Evolutionary conservation across 495 filamentous ascomycete genomes (phyloP), one percentile per base, ranked within the genome.

Genomic region (Astrothelium subdiscretum): DNA sequence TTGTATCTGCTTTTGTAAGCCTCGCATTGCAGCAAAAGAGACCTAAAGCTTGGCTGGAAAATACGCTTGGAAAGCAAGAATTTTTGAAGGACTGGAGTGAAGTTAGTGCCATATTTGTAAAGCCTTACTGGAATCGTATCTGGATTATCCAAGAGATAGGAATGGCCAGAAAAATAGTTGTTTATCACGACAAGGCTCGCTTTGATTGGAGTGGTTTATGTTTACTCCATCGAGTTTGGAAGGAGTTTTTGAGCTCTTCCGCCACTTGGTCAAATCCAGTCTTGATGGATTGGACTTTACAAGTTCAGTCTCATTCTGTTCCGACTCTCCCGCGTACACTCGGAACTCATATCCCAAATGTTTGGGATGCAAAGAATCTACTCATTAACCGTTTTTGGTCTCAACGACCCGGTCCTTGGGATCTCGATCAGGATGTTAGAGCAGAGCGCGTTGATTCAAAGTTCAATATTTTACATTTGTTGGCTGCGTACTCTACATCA

Each of bases 91-190:
- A 38, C 6, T 38, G 35, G 35, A 6, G 15, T 22, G 43, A 5
- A n/a, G n/a, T 48, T 22, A 22, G 5, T 5, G n/a, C 10, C 43
- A 18, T 58, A 18, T 58, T 58, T 15, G 13, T 3, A 15, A 31
- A 20, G n/a, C 54, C 54, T 12, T 58, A 6, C 6, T 58, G 54
- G 54, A 58, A n/a, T 58, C 54, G 54, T 4, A 31, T 58, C 6
- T 58, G 54, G 54, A 58, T 58, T 24, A 58, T 58, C 15, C 54
- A 58, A 31, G 54, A 58, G 24, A 20, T 58, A 20, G 31, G n/a
- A n/a, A 22, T 20, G n/a, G 48, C 48, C 48, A 54, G 20, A 20
- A 29, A 54, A 22, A 20, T 54, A 5, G n/a, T 54, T 5, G 48
- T 54, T 10, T n/a, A 54, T 29, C 20, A 29, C n/a, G 48, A n/a